phyloP scores from a whole-genome alignment of 2,329 filamentous ascomycete species.

The Fusarium verrucosum region DNA sequence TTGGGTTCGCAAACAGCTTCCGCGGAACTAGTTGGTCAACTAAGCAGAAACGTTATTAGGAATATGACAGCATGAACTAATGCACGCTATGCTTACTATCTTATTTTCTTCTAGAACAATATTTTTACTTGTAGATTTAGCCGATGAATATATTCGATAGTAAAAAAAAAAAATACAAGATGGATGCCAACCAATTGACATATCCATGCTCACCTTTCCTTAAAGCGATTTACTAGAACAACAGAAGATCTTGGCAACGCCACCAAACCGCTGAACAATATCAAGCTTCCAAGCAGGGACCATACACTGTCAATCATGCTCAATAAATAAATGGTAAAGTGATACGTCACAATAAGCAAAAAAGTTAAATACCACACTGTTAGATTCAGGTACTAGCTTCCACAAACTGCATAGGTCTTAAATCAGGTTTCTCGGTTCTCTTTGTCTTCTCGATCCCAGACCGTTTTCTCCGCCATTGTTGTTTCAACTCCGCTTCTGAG shows the following conservation, averaged over 20 bases:
- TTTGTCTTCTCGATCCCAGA: not conserved
- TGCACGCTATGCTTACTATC: not conserved
- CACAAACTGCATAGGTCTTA: not conserved
- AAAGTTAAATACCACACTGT: not conserved
- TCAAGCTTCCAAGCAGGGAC: slow-evolving; percentile 6
- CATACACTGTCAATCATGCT: not conserved
- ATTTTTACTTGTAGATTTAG: not conserved
- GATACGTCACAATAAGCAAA: not conserved
- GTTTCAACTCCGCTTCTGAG: not conserved
- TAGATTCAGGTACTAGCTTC: not conserved
- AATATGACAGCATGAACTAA: not conserved
- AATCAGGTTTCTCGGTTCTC: not conserved
- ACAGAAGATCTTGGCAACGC: slow-evolving; percentile 7
- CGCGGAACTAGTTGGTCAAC: no score
- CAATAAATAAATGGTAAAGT: not conserved
- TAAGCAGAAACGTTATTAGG: no score
- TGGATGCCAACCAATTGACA: no score
- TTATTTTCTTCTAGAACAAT: not conserved
- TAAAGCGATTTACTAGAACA: not conserved
- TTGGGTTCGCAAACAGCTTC: no score
- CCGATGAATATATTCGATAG: not conserved
- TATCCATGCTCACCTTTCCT: not conserved
- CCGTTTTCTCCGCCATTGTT: not conserved
- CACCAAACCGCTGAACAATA: slow-evolving; percentile 19
- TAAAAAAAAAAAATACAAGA: not conserved